These are phyloP conservation scores for Alternaria burnsii DNA, from an alignment of 2,329 filamentous ascomycete species.

Conservation along the genomic window DNA sequence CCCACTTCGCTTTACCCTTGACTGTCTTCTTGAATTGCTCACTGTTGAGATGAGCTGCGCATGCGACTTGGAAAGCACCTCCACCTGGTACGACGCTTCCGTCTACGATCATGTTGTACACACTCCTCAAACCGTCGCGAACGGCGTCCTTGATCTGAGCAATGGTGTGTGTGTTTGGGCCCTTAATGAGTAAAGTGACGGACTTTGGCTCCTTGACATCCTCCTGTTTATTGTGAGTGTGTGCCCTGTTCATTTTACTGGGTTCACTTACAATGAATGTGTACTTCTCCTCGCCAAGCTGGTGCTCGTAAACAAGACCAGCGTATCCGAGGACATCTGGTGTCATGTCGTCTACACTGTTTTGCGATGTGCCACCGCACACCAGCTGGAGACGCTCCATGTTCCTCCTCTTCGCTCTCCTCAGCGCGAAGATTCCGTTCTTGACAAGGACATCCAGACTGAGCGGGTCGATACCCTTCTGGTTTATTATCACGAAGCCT, in stretches of 20 bases:
- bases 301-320: slow-evolving; percentile 95
- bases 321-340: slow-evolving; percentile 94
- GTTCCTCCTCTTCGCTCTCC: slow-evolving; percentile 95
- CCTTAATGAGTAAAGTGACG: slow-evolving; percentile 96
- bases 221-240: slow-evolving; percentile 61
- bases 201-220: slow-evolving; percentile 99
- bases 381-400: slow-evolving; percentile 98
- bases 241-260: background rate
- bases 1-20: slow-evolving; percentile 98
- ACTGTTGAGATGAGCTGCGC: slow-evolving; percentile 84
- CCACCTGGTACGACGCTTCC: slow-evolving; percentile 92
- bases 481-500: slow-evolving; percentile 97
- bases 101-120: slow-evolving; percentile 99
- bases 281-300: slow-evolving; percentile 97
- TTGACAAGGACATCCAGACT: slow-evolving; percentile 96
- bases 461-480: slow-evolving; percentile 97
- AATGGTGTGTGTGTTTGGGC: slow-evolving; percentile 95
- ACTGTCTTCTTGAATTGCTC: slow-evolving; percentile 87
- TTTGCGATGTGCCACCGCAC: slow-evolving; percentile 89
- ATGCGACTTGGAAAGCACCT: slow-evolving; percentile 95
- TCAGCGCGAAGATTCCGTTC: slow-evolving; percentile 94
- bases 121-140: slow-evolving; percentile 90
- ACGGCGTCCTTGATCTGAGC: slow-evolving; percentile 96
- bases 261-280: slow-evolving; percentile 74
- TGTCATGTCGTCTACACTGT: slow-evolving; percentile 92